Conservation (phyloP, 2,329 filamentous ascomycete species). For the Conoideocrella luteorostrata region DNA sequence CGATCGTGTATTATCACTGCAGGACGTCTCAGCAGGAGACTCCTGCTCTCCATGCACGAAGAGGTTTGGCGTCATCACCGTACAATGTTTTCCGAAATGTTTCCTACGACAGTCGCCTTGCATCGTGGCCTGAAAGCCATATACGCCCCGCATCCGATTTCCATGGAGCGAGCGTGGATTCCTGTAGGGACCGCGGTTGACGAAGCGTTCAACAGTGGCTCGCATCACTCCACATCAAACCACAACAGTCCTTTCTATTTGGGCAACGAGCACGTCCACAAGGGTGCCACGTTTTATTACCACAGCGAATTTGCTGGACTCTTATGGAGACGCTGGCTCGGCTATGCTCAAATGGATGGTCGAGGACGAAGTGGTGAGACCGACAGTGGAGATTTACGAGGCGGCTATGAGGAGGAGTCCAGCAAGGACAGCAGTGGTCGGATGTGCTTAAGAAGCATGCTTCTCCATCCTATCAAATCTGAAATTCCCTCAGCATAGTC, state of each 20-base stretch:
- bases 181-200: conserved; percentile 58
- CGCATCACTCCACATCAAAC: conserved; percentile 59
- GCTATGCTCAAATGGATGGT: conserved; percentile 47
- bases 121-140: conserved; percentile 75
- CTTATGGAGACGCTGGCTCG: conserved; percentile 75
- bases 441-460: conserved; percentile 73
- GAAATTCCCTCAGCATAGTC: conserved; percentile 35
- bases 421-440: conserved; percentile 46
- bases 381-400: conserved; percentile 40
- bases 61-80: conserved; percentile 62
- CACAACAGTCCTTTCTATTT: conserved; percentile 60
- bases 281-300: conserved; percentile 79
- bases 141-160: conserved; percentile 76
- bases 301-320: conserved; percentile 69
- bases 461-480: conserved; percentile 76
- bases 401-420: conserved; percentile 47
- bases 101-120: conserved; percentile 61
- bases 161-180: conserved; percentile 68
- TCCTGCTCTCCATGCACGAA: conserved; percentile 67
- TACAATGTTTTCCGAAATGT: conserved; percentile 77
- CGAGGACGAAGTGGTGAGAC: conserved; percentile 43
- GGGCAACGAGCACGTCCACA: conserved; percentile 75
- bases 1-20: conserved; percentile 68
- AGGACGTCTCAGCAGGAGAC: conserved; percentile 57
- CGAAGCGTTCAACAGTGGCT: conserved; percentile 70